phyloP scores from a whole-genome alignment of 257 asterid genomes.

The Linaria vulgaris region DNA sequence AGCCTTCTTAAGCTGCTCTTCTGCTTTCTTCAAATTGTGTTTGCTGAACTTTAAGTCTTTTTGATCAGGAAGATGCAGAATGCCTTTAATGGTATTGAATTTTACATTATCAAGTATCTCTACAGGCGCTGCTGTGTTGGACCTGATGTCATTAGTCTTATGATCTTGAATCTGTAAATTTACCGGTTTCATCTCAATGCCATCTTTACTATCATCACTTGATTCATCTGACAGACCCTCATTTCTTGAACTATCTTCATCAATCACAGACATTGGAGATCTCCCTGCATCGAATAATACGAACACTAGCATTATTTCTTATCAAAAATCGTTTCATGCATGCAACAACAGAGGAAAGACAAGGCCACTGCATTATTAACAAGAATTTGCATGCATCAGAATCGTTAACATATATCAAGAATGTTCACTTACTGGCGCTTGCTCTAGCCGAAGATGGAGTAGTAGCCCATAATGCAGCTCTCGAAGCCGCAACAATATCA shows the following conservation, averaged over 20 bases:
- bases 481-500: slow-evolving; percentile 37
- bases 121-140: slow-evolving; percentile 30
- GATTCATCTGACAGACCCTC: slow-evolving; percentile 13
- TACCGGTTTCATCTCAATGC: slow-evolving; percentile 21
- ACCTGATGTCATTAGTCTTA: slow-evolving; percentile 13
- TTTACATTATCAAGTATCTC: slow-evolving; percentile 42
- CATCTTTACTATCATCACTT: slow-evolving; percentile 13
- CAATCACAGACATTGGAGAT: slow-evolving; percentile 35
- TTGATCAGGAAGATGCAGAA: slow-evolving; percentile 36
- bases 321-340: neutral
- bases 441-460: slow-evolving; percentile 38
- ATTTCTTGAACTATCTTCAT: slow-evolving; percentile 30
- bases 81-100: slow-evolving; percentile 42
- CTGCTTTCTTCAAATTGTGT: slow-evolving; percentile 46
- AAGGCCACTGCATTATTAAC: neutral
- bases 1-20: slow-evolving; percentile 44
- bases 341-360: no score
- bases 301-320: neutral
- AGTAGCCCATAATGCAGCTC: slow-evolving; percentile 35
- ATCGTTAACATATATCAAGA: neutral
- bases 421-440: slow-evolving; percentile 35
- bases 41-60: slow-evolving; percentile 42
- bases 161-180: slow-evolving; percentile 15
- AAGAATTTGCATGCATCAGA: neutral
- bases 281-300: slow-evolving; percentile 29